Base-by-base conservation (phyloP, 2,329 filamentous ascomycete genomes). In the Beauveria scarabaeidicola region DNA sequence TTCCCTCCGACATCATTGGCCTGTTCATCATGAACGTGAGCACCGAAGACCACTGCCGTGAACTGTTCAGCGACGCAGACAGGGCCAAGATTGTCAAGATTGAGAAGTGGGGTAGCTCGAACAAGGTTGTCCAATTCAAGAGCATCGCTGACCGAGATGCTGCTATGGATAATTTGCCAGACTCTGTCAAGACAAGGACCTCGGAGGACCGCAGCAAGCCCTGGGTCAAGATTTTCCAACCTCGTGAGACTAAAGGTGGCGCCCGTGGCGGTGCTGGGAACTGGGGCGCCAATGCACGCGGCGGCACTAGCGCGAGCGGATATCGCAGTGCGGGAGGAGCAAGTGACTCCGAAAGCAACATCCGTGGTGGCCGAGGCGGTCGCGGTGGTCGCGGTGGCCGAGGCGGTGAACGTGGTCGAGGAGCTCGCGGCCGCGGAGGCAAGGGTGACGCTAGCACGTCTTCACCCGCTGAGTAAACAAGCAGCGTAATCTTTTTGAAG, bases 21-120 rank as follows among this genome's bases (percentile, higher is more conserved):
- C 82, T 99, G 21, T 99, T 97, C 73, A 86, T 99, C 62, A 90
- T 89, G 76, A 92, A 92, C 68, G 86, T 92, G 23, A 89, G 86
- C 67, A 88, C 83, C 58, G 90, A 93, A 64, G 90, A 96, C 36
- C 89, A 92, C 62, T 88, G 90, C 41, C 87, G 88, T 60, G 86
- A 90, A 38, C 79, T 96, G 25, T 93, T 99, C 70, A 79, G 84
- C 1, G 86, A 94, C 13, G 90, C 96, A 67, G 91, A 97, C 69
- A 87, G 85, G 69, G 71, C 82, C 36, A 97, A 95, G 77, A 90
- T 97, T 64, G 74, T 84, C 58, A 87, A 86, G 74, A 80, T 93
- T 54, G 87, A 91, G 68, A 92, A 90, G 74, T 89, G 86, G 77
- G 87, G 87, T 41, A 85, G 85, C 68, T 85, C 85, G 63, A 91